Evolutionary conservation across 768 basidiomycete genomes (phyloP).

Genomic region (Lyophyllum decastes): DNA sequence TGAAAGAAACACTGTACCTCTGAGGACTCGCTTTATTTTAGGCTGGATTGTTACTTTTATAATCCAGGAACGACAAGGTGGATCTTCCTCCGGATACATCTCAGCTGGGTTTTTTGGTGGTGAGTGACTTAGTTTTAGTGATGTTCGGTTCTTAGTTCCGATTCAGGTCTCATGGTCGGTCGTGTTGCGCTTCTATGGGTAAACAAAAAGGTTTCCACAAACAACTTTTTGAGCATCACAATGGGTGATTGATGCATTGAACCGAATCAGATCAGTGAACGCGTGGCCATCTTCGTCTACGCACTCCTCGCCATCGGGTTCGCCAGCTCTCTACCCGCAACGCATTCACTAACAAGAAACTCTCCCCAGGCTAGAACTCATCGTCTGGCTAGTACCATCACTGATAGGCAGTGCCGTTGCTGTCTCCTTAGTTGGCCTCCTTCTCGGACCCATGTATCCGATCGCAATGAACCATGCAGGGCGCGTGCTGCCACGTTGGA

Average conservation of each 20-base stretch:
- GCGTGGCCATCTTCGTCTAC: conserved; percentile 32
- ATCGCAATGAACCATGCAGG: conserved; percentile 37
- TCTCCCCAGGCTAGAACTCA: background rate
- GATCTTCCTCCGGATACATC: conserved; percentile 48
- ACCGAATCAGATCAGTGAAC: conserved; percentile 36
- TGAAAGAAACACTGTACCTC: no score
- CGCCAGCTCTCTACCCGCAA: background rate
- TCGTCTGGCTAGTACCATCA: background rate
- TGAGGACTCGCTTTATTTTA: no score
- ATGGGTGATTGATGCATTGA: no score
- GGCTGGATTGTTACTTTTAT: conserved; percentile 61
- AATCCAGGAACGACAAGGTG: conserved; percentile 45
- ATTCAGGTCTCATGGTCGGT: conserved; percentile 49
- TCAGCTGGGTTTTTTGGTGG: background rate
- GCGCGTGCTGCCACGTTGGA: conserved; percentile 33
- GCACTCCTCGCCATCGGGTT: background rate
- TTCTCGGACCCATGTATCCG: conserved; percentile 59
- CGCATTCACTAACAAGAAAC: background rate
- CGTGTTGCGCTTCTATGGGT: conserved; percentile 54
- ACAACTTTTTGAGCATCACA: background rate
- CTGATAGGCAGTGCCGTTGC: background rate
- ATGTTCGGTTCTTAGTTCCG: no score
- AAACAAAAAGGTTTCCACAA: conserved; percentile 36
- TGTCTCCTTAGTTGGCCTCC: conserved; percentile 47
- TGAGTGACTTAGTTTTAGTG: no score